Evolutionary conservation across 805 yeast species (phyloP).

Genomic region (Scheffersomyces lignosus): DNA sequence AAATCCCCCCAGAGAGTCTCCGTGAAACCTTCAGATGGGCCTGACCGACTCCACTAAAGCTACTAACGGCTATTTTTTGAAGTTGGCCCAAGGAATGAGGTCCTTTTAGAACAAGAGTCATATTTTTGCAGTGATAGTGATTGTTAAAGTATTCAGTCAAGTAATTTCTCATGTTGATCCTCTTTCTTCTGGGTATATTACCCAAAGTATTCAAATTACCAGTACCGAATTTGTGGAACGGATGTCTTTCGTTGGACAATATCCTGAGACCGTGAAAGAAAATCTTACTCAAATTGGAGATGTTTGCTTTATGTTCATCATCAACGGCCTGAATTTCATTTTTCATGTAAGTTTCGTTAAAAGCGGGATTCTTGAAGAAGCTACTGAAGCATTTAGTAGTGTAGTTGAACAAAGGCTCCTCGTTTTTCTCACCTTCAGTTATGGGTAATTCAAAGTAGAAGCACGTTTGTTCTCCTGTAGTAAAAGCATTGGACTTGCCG

Average conservation of each 20-base stretch:
- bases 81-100: slow-evolving; percentile 63
- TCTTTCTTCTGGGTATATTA: slow-evolving; percentile 29
- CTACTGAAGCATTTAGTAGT: slow-evolving; percentile 51
- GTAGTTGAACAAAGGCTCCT: slow-evolving; percentile 44
- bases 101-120: slow-evolving; percentile 62
- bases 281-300: slow-evolving; percentile 42
- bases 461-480: slow-evolving; percentile 66
- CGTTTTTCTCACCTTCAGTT: slow-evolving; percentile 20
- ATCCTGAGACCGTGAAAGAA: slow-evolving; percentile 60
- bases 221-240: slow-evolving; percentile 63
- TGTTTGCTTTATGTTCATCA: slow-evolving; percentile 65
- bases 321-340: slow-evolving; percentile 62
- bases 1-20: no score
- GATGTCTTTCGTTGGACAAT: slow-evolving; percentile 48
- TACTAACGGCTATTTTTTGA: slow-evolving; percentile 47
- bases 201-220: slow-evolving; percentile 58
- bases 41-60: slow-evolving; percentile 44
- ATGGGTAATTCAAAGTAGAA: slow-evolving; percentile 64
- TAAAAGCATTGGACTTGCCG: slow-evolving; percentile 66
- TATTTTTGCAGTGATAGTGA: slow-evolving; percentile 47
- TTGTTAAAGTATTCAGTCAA: slow-evolving; percentile 40
- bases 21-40: no score
- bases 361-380: slow-evolving; percentile 51
- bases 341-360: slow-evolving; percentile 40
- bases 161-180: slow-evolving; percentile 32